phyloP scores from a whole-genome alignment of 306 rosid genomes.

The Purshia tridentata region DNA sequence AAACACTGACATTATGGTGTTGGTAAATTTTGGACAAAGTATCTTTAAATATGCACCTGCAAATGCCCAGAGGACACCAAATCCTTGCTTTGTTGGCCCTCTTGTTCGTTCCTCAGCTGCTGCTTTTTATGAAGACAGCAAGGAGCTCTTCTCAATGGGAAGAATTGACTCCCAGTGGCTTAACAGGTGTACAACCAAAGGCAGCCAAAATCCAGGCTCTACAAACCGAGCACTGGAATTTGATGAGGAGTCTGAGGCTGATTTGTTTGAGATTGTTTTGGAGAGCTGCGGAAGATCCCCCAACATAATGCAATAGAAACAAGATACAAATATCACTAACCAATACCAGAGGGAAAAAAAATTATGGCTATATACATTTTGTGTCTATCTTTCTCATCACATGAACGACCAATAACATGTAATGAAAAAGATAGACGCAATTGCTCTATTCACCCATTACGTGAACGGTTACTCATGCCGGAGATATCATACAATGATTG shows the following conservation, averaged over 20 bases:
- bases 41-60: conserved; percentile 73
- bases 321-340: background rate
- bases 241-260: conserved; percentile 46
- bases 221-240: conserved; percentile 22
- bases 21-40: conserved; percentile 84
- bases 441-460: no score
- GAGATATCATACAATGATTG: background rate
- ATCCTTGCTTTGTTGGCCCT: conserved; percentile 80
- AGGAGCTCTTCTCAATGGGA: conserved; percentile 91
- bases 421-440: no score
- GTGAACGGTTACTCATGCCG: no score
- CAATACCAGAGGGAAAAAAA: no score
- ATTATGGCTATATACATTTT: no score
- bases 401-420: no score
- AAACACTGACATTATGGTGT: conserved; percentile 48
- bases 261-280: conserved; percentile 52
- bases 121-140: conserved; percentile 69
- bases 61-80: conserved; percentile 79
- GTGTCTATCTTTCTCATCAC: no score
- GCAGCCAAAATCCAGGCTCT: conserved; percentile 27
- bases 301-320: conserved; percentile 7
- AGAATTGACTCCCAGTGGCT: conserved; percentile 79
- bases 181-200: conserved; percentile 37
- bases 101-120: conserved; percentile 37
- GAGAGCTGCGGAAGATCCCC: conserved; percentile 34